Percentiles rank a stretch among this genome's conserved stretches.
Conservation (phyloP, 768 basidiomycete genomes). For the Tephrocybe sp. region DNA sequence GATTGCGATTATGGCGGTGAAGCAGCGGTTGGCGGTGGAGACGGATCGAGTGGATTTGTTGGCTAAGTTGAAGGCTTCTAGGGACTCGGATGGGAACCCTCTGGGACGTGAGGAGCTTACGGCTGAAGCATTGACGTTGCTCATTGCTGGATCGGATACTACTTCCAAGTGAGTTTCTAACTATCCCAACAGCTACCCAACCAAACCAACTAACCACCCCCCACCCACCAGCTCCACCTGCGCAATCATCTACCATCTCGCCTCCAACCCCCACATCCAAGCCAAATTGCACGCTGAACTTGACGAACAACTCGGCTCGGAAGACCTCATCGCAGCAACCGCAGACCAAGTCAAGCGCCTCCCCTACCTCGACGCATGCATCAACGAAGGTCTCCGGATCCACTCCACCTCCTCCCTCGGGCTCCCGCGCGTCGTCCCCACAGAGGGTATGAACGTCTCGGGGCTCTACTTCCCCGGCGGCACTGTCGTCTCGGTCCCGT, state of each 20-base stretch:
- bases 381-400: conserved; percentile 81
- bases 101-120: conserved; percentile 85
- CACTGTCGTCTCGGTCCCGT: conserved; percentile 77
- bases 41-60: conserved; percentile 79
- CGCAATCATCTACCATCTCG: conserved; percentile 85
- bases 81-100: conserved; percentile 75
- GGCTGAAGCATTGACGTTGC: conserved; percentile 81
- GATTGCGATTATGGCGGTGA: conserved; percentile 76
- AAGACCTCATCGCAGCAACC: conserved; percentile 59
- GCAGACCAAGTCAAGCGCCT: conserved; percentile 70
- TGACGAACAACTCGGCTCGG: conserved; percentile 51
- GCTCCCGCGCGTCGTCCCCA: conserved; percentile 75
- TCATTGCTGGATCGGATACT: conserved; percentile 90
- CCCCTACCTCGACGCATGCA: conserved; percentile 81
- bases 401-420: conserved; percentile 86
- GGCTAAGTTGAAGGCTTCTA: conserved; percentile 73
- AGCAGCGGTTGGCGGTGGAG: conserved; percentile 64
- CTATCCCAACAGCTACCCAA: not conserved
- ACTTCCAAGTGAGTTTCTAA: conserved; percentile 73
- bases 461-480: conserved; percentile 68
- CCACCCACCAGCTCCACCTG: conserved; percentile 71
- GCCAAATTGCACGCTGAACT: conserved; percentile 76
- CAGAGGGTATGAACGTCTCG: conserved; percentile 62
- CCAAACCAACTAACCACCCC: not conserved
- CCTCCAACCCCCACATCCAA: conserved; percentile 61